A percentile compares a stretch with the other conserved stretches of the same genome.
Conservation (phyloP, 2,329 filamentous ascomycete genomes). For the Sarocladium kiliense region DNA sequence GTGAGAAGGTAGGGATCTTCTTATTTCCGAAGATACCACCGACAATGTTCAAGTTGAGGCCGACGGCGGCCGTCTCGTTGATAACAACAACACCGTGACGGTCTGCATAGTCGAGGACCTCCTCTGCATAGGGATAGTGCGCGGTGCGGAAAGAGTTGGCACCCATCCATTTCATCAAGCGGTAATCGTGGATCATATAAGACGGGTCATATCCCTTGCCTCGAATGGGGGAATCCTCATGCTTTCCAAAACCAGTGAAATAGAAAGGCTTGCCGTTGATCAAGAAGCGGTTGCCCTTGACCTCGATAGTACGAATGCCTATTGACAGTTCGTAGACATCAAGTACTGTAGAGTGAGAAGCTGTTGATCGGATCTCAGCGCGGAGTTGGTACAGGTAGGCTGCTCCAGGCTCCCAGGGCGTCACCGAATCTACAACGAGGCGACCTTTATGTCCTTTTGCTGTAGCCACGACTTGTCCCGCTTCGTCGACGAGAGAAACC, state of each 20-base stretch:
- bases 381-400: conserved; percentile 22
- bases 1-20: conserved; percentile 14
- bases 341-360: conserved; percentile 6
- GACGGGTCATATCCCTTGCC: conserved; percentile 23
- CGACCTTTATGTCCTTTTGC: too few species aligned
- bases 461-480: too few species aligned
- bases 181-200: conserved; percentile 26
- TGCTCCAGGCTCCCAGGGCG: conserved; percentile 22
- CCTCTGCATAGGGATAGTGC: conserved; percentile 25
- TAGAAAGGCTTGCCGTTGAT: conserved; percentile 24
- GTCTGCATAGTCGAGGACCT: conserved; percentile 23
- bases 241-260: conserved; percentile 24
- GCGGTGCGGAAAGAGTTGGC: conserved; percentile 26
- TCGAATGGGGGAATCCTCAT: conserved; percentile 21
- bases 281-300: conserved; percentile 17
- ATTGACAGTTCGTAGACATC: conserved; percentile 19
- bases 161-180: conserved; percentile 22
- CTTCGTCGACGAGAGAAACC: too few species aligned
- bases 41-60: conserved; percentile 16
- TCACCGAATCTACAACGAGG: too few species aligned
- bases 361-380: conserved; percentile 14
- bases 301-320: conserved; percentile 18
- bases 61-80: conserved; percentile 22
- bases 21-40: conserved; percentile 9
- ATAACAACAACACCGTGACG: conserved; percentile 23